Evolutionary conservation across 78 protist genomes (phyloP), one percentile per base, ranked within the genome.

Genomic region (Salpingoeca rosetta): DNA sequence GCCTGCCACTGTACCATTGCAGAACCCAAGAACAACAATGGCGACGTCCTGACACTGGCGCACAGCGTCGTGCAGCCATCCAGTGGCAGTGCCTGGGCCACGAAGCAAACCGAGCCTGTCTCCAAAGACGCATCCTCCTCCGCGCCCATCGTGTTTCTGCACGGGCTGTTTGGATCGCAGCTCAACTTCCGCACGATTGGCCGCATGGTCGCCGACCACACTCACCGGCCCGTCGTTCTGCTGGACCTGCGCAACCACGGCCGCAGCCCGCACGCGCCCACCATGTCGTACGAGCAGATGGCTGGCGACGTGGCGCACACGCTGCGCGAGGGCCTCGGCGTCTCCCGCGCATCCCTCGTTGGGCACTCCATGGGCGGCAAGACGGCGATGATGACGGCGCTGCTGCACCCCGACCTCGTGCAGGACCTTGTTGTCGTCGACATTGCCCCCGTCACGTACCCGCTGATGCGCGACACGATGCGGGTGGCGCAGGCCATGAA

Each of bases 181-280:
- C 56, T 22, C 36, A 86, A 86, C 72, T 80, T 56, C 78, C 12
- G 44, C 35, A 28, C 84, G 38, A 41, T 56, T 7, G 41, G 44
- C 38, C 36, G 79, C 37, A 3, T 2, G 43, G 22, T 86, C 27
- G 78, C 81, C 45, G 82, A 12, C 31, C 25, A 45, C 43, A 65
- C 40, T 25, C 75, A 75, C 25, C 80, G 84, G 0, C 2, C 24
- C 25, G 88, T 86, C 39, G 31, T n/a, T 79, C 22, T 37, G 35
- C 75, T 86, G 41, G 88, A 86, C 35, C 74, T 80, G 36, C 83
- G 88, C 65, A 86, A 86, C 78, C 88, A 86, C 79, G 88, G 88
- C 65, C 36, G 38, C n/a, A 80, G 80, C 44, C 88, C 88, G 31
- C 79, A 57, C 26, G 0, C 65, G 17, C 36, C 0, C 35, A n/a